Conservation (phyloP, 306 rosid genomes). For the Cucurbita ficifolia region DNA sequence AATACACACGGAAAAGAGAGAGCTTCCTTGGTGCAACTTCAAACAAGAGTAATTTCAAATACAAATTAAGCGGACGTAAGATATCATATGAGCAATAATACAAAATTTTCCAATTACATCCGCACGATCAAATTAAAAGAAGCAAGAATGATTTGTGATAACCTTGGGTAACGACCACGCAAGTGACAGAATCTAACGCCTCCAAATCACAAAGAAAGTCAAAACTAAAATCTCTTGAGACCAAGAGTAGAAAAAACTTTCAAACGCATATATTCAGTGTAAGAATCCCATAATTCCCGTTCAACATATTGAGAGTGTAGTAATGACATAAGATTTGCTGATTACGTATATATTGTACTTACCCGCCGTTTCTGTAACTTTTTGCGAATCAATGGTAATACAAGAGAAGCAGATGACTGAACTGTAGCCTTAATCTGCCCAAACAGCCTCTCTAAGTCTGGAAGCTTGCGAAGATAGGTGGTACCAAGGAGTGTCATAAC, state of each 20-base stretch:
- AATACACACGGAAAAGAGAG: neutral
- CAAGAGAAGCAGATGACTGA: conserved; percentile 48
- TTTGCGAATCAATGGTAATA: conserved; percentile 51
- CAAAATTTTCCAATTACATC: neutral
- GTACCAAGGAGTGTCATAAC: conserved; percentile 42
- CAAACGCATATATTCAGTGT: neutral
- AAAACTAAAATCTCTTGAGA: neutral
- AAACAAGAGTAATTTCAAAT: neutral
- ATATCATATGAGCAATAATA: neutral
- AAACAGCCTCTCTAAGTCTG: conserved; percentile 74
- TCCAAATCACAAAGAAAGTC: neutral
- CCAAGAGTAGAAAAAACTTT: neutral
- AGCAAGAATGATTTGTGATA: neutral
- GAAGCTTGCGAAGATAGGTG: conserved; percentile 61
- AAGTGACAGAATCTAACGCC: neutral
- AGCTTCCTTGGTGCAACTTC: neutral
- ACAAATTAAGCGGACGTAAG: neutral
- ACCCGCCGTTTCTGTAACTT: conserved; percentile 79
- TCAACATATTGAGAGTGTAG: neutral
- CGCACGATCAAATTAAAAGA: neutral
- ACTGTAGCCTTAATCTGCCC: conserved; percentile 65
- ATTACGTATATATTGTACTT: conserved; percentile 14
- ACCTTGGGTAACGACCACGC: neutral
- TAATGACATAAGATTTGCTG: neutral
- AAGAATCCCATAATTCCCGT: neutral